phyloP scores from a whole-genome alignment of 1,284 basidiomycete genomes.

The Pulchroboletus neoregius region DNA sequence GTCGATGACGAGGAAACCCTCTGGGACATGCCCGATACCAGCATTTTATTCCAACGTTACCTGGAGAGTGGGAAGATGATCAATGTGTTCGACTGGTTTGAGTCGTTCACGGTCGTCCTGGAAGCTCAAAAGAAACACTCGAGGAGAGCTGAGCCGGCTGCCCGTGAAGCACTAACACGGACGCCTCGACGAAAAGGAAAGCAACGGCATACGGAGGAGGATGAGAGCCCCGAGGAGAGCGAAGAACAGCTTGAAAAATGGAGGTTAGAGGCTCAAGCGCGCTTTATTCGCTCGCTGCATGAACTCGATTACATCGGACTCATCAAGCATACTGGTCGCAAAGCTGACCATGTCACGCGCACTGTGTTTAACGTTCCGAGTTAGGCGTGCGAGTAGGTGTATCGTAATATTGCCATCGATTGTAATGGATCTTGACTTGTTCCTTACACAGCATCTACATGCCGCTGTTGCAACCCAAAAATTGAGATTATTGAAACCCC shows the following conservation, averaged over 20 bases:
- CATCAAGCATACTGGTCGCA: conserved; percentile 72
- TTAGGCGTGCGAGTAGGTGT: conserved; percentile 17
- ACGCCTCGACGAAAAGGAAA: conserved; percentile 32
- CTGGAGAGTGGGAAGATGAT: conserved; percentile 72
- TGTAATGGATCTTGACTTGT: conserved; percentile 8
- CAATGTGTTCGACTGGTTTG: conserved; percentile 81
- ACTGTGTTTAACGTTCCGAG: conserved; percentile 61
- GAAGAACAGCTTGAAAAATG: conserved; percentile 48
- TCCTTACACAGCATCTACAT: conserved; percentile 4
- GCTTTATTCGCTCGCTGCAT: conserved; percentile 73
- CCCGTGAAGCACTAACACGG: conserved; percentile 12
- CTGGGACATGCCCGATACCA: conserved; percentile 61
- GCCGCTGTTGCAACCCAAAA: background rate
- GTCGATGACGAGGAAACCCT: conserved; percentile 30
- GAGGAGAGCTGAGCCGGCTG: conserved; percentile 15
- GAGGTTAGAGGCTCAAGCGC: conserved; percentile 63
- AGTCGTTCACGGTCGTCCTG: conserved; percentile 60
- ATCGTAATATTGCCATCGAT: background rate
- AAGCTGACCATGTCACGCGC: conserved; percentile 68
- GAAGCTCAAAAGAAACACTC: conserved; percentile 45
- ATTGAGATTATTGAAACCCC: background rate
- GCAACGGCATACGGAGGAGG: conserved; percentile 19
- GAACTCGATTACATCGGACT: conserved; percentile 77
- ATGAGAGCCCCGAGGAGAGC: conserved; percentile 28
- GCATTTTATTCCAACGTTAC: conserved; percentile 71